These are phyloP conservation scores for Physaria fendleri DNA, from an alignment of 345 rosid genomes.

Conservation along the genomic window DNA sequence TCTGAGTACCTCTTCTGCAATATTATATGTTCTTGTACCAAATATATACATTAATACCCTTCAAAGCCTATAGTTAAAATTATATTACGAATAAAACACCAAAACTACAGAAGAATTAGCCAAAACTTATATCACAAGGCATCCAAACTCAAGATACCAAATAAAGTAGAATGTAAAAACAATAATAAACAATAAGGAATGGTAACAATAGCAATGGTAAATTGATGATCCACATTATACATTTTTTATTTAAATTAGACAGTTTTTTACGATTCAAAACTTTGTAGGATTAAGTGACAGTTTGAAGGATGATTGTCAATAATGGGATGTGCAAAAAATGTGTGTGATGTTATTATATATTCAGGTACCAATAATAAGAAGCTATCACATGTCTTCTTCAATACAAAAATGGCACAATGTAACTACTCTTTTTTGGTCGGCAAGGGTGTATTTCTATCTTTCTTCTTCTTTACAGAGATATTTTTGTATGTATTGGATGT, in stretches of 20 bases:
- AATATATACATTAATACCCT: neutral
- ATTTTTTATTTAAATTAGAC: neutral
- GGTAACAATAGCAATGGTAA: neutral
- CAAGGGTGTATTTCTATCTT: neutral
- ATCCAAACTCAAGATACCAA: neutral
- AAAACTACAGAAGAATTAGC: neutral
- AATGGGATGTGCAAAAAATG: neutral
- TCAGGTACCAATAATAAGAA: neutral
- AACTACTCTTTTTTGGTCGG: too few species aligned
- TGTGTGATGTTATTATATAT: slow-evolving; percentile 1
- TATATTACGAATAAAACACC: neutral
- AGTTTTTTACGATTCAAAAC: neutral
- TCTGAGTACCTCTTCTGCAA: slow-evolving; percentile 1
- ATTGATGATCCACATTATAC: neutral
- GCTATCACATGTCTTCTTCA: neutral
- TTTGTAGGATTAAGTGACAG: neutral
- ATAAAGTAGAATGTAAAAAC: neutral
- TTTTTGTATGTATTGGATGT: too few species aligned
- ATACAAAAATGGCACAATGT: too few species aligned
- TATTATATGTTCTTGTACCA: neutral
- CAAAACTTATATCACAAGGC: neutral
- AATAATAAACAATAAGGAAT: neutral
- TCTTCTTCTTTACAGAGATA: too few species aligned
- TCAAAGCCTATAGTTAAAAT: neutral
- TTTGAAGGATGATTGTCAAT: neutral